Percentiles rank a stretch among this genome's conserved stretches.
Evolutionary conservation across 2,329 filamentous ascomycete genomes (phyloP).

Genomic region (Arthrobotrys musiformis): DNA sequence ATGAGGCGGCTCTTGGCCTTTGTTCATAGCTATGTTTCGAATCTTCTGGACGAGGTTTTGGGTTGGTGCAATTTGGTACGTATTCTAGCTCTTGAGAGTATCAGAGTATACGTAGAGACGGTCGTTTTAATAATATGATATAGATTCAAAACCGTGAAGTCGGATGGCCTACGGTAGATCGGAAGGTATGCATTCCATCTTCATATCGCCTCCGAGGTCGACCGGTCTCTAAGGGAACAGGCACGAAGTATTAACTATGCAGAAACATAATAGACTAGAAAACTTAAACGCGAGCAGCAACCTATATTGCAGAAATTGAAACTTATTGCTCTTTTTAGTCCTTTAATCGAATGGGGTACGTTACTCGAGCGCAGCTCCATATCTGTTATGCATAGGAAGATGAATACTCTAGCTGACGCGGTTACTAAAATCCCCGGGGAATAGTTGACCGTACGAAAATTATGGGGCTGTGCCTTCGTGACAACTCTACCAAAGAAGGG

Average conservation of each 20-base stretch:
- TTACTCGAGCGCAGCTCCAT: not conserved
- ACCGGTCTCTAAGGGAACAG: too few species aligned
- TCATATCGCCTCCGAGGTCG: too few species aligned
- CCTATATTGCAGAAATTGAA: constrained; percentile 64
- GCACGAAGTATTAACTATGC: too few species aligned
- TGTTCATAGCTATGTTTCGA: not conserved
- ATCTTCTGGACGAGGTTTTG: not conserved
- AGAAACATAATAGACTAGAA: constrained; percentile 61
- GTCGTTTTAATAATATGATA: not conserved
- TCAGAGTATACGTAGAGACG: too few species aligned
- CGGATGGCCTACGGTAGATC: constrained; percentile 61
- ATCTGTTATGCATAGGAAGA: not conserved
- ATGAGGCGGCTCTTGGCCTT: not conserved
- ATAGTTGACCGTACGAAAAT: constrained; percentile 61
- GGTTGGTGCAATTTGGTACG: constrained; percentile 18
- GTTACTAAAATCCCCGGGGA: not conserved
- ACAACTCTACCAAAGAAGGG: constrained; percentile 58
- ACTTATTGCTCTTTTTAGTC: constrained; percentile 64
- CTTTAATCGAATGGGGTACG: constrained; percentile 62
- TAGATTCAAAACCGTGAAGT: constrained; percentile 60
- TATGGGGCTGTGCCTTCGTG: constrained; percentile 63
- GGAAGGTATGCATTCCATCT: constrained; percentile 56
- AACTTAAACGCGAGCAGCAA: constrained; percentile 63
- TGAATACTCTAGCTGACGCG: not conserved
- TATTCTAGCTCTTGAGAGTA: not conserved